These are phyloP conservation scores for Candida adriatica DNA, from an alignment of 805 yeast species.

Conservation along the genomic window DNA sequence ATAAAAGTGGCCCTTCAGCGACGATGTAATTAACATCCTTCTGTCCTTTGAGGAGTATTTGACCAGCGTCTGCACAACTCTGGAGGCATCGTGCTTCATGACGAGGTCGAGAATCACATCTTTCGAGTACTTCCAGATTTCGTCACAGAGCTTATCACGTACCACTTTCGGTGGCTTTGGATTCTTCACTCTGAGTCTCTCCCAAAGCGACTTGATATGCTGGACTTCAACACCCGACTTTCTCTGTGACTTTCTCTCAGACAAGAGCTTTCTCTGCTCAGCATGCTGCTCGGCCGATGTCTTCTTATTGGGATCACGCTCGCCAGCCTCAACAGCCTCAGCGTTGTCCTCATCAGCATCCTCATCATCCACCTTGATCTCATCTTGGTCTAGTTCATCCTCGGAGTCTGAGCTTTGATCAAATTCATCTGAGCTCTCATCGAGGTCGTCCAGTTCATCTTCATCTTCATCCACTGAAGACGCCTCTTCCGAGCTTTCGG, in stretches of 20 bases:
- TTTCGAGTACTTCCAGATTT: slow-evolving; percentile 77
- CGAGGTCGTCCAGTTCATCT: slow-evolving; percentile 23
- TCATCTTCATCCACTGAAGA: slow-evolving; percentile 23
- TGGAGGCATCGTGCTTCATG: slow-evolving; percentile 90
- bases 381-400: slow-evolving; percentile 24
- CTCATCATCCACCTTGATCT: slow-evolving; percentile 5
- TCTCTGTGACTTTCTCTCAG: slow-evolving; percentile 82
- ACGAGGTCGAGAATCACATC: slow-evolving; percentile 79
- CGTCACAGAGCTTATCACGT: slow-evolving; percentile 71
- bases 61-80: slow-evolving; percentile 90
- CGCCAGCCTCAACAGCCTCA: slow-evolving; percentile 1
- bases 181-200: slow-evolving; percentile 75
- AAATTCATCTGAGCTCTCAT: slow-evolving; percentile 15
- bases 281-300: slow-evolving; percentile 65
- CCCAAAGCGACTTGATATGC: slow-evolving; percentile 85
- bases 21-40: slow-evolving; percentile 59
- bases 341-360: slow-evolving; percentile 1
- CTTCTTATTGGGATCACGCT: slow-evolving; percentile 29
- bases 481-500: slow-evolving; percentile 23
- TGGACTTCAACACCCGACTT: slow-evolving; percentile 84
- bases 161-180: slow-evolving; percentile 74
- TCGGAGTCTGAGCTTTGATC: slow-evolving; percentile 18
- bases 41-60: slow-evolving; percentile 78
- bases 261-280: slow-evolving; percentile 70
- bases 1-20: slow-evolving; percentile 71